These are phyloP conservation scores for Coemansia sp. DNA, from an alignment of 192 early-diverging fungal genomes.

Conservation along the genomic window DNA sequence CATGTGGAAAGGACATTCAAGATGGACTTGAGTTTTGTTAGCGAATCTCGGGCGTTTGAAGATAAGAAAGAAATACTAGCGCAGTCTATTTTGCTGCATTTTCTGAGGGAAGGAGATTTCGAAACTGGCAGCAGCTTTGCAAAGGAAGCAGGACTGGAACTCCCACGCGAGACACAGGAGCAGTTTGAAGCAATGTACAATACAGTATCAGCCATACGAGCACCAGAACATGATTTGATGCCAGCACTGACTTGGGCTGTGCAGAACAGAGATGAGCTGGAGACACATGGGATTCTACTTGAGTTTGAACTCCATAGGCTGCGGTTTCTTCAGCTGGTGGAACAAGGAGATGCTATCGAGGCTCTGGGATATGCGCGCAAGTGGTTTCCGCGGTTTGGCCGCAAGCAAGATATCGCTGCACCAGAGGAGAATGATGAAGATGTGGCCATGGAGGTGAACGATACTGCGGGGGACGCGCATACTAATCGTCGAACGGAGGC, in stretches of 20 bases:
- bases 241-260: slow-evolving; percentile 78
- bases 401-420: no score
- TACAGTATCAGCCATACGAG: slow-evolving; percentile 62
- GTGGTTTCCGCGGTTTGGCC: slow-evolving; percentile 65
- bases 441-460: no score
- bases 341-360: slow-evolving; percentile 34
- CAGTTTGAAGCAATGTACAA: slow-evolving; percentile 84
- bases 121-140: slow-evolving; percentile 62
- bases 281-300: slow-evolving; percentile 59
- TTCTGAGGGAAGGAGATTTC: slow-evolving; percentile 87
- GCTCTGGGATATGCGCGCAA: slow-evolving; percentile 76
- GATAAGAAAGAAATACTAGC: slow-evolving; percentile 64
- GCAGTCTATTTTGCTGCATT: slow-evolving; percentile 68
- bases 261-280: slow-evolving; percentile 57
- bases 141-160: slow-evolving; percentile 46
- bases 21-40: slow-evolving; percentile 59
- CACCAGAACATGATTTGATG: slow-evolving; percentile 54
- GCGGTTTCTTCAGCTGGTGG: slow-evolving; percentile 75
- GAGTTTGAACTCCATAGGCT: slow-evolving; percentile 87
- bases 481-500: no score
- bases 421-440: no score
- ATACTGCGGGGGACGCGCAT: no score
- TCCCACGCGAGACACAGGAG: slow-evolving; percentile 52
- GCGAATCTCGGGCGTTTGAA: slow-evolving; percentile 74
- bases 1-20: slow-evolving; percentile 77